Evolutionary conservation across 169 alveolate species (phyloP).

Genomic region (Eimeria maxima): DNA sequence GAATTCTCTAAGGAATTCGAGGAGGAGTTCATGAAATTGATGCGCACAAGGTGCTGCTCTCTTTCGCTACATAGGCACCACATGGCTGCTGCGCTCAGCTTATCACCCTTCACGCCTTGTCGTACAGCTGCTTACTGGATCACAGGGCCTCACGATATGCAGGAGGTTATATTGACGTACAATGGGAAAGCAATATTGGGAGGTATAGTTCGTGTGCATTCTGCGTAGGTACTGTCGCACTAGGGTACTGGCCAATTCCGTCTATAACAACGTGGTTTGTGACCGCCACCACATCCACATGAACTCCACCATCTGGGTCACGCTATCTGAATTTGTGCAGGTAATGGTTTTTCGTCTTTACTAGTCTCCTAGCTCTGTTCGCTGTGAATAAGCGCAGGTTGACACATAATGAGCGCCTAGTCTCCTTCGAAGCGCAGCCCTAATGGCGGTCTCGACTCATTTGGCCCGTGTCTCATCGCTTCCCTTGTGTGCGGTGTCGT

Average conservation of each 20-base stretch:
- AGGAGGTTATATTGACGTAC: neutral
- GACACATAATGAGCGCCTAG: neutral
- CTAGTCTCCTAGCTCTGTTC: neutral
- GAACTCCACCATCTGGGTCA: constrained; percentile 98
- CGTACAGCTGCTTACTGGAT: neutral
- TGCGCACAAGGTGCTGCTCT: constrained; percentile 89
- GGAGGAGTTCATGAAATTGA: constrained; percentile 93
- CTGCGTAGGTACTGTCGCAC: constrained; percentile 89
- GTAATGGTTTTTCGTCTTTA: constrained; percentile 20
- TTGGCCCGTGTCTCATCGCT: neutral
- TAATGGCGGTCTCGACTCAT: neutral
- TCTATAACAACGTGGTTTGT: constrained; percentile 94
- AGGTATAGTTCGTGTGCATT: neutral
- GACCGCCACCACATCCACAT: constrained; percentile 96
- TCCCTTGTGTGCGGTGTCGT: neutral
- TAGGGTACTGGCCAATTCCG: constrained; percentile 94
- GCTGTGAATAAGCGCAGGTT: neutral
- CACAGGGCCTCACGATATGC: neutral
- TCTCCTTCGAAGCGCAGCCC: neutral
- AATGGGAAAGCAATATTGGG: neutral
- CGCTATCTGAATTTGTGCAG: constrained; percentile 88
- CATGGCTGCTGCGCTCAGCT: neutral
- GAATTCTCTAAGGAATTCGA: constrained; percentile 96
- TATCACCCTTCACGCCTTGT: neutral
- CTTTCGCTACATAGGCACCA: neutral